A percentile compares a stretch with the other conserved stretches of the same genome.
These are phyloP conservation scores for Mycosphaerelloides madeirae DNA, from an alignment of 2,329 filamentous ascomycete species.

Conservation along the genomic window DNA sequence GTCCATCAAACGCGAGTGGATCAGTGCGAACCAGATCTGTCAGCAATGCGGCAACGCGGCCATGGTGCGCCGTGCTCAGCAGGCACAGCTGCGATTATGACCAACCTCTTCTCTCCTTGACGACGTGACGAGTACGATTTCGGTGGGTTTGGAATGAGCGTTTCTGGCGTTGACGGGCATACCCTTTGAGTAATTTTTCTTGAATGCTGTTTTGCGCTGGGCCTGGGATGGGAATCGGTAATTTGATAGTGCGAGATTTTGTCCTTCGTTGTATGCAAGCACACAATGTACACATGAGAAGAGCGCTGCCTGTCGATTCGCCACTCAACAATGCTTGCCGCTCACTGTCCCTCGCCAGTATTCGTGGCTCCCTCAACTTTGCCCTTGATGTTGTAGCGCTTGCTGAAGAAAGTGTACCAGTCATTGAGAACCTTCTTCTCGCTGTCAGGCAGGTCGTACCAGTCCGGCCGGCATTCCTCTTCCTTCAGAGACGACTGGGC, in stretches of 20 bases:
- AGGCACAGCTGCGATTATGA: conserved; percentile 20
- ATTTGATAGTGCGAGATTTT: background rate
- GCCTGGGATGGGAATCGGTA: conserved; percentile 3
- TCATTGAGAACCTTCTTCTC: conserved; percentile 81
- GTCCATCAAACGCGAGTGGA: conserved; percentile 56
- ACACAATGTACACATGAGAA: background rate
- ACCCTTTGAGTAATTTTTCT: conserved; percentile 28
- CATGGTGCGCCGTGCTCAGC: conserved; percentile 23
- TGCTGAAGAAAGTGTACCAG: conserved; percentile 95
- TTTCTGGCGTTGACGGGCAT: conserved; percentile 25
- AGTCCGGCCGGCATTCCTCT: conserved; percentile 78
- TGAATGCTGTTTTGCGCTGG: conserved; percentile 3
- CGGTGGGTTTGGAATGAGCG: conserved; percentile 3
- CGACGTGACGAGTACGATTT: conserved; percentile 2
- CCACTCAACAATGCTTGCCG: background rate
- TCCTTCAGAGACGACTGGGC: conserved; percentile 79
- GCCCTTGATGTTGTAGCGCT: conserved; percentile 89
- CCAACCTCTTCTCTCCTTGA: background rate
- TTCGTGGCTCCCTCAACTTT: conserved; percentile 35
- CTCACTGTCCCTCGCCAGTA: conserved; percentile 14
- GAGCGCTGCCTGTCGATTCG: background rate
- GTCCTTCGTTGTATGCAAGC: too few relatives aligned
- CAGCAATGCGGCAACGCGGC: conserved; percentile 32
- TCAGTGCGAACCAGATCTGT: conserved; percentile 54
- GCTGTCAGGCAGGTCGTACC: conserved; percentile 76